Evolutionary conservation across 345 rosid species (phyloP), one percentile per base, ranked within the genome.

Genomic region (Aquilaria malaccensis): DNA sequence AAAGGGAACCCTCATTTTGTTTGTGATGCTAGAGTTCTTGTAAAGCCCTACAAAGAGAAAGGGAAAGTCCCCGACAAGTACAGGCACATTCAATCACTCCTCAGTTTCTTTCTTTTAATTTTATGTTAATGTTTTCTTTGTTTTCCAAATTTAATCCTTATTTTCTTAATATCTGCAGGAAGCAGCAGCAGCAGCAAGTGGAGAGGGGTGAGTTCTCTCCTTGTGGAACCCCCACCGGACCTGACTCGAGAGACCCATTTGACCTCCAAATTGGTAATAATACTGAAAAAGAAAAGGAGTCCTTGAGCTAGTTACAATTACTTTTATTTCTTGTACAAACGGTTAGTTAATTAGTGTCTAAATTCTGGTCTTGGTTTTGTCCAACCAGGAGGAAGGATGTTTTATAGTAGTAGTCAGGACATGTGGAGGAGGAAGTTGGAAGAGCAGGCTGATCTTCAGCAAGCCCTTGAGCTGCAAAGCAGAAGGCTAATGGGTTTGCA

Each of bases 41-140:
- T 87, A 64, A 90, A 91, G 81, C 97, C 96, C 71, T 88, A 91
- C 84, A 91, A 85, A 74, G 97, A 91, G 91, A 88, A 91, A 78
- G 97, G 96, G 59, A 87, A 90, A 85, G 85, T 87, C 52, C 93
- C 87, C 32, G 93, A 87, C 79, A 85, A 83, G 81, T 89, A 72
- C 82, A 84, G 91, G 91, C 81, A 77, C 77, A 59, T 61, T 50
- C 55, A 58, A 37, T 6, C 61, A 59, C 64, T 41, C 9, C 1
- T 4, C 43, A 22, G 31, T 30, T 10, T 47, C 33, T 4, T 37
- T 32, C n/a, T 11, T 45, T 43, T 52, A 0, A 47, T 22, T 22
- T 22, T 22, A 22, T 22, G 0, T 22, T 22, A 22, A 22, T 22
- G 22, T 22, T 22, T 22, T 22, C 22, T 22, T 22, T 22, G 22